Evolutionary conservation across 2,329 filamentous ascomycete genomes (phyloP), one percentile per base, ranked within the genome.

Genomic region (Malbranchea zuffiana): DNA sequence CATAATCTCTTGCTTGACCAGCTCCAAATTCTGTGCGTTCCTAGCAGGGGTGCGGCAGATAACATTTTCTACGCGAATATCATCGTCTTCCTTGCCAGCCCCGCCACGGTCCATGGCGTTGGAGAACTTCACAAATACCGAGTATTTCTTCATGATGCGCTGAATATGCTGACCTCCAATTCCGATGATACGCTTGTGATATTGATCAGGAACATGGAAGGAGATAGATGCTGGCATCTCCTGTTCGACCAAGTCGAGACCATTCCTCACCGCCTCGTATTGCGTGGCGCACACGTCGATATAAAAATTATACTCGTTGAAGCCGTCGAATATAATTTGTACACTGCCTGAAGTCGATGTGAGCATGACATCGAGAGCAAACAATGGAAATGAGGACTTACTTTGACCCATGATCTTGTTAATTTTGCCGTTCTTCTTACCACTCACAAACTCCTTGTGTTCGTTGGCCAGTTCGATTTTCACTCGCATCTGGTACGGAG

Each of bases 361-460:
- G 21, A 39, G 36, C 11, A 15, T 3, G 6, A 16, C 10, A 40
- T 60, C 6, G 2, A 19, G 11, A n/a, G 17, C 30, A n/a, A 17
- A 6, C 17, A 5, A 23, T 12, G 21, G 50, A 18, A 8, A 15
- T n/a, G 16, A 27, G 11, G n/a, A 56, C 69, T 47, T 61, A 74
- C 87, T 95, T 62, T 96, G 88, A 16, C 88, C 90, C 90, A 98
- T 98, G 54, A 98, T 98, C 71, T 98, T 98, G 71, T 98, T 98
- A 63, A 98, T 98, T 67, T 98, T 98, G 62, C 90, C 90, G 52
- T 98, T 98, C 70, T 98, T 98, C 71, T 98, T 98, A 50, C 90
- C 90, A 50, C 87, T 95, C 40, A 98, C 90, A 57, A 98, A 98
- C 56, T 98, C 90, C 62, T 98, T 98, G 68, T 98, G 90, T 65